Base-by-base conservation (phyloP, 768 basidiomycete genomes). In the Serendipita sp. region DNA sequence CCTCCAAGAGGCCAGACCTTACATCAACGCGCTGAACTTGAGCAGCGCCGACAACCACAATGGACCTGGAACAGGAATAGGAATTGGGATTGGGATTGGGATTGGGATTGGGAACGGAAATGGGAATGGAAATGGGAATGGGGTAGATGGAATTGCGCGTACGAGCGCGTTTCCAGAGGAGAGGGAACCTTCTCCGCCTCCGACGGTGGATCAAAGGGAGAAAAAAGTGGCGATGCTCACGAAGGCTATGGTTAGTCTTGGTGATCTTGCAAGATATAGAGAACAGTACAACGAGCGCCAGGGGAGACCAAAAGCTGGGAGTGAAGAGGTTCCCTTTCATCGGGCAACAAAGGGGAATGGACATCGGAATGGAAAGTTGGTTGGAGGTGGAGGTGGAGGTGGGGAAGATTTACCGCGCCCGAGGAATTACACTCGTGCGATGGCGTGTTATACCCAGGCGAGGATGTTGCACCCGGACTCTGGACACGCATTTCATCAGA, bases 401-500 rank as follows among this genome's bases (percentile, higher is more conserved):
- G 64, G 62, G 7, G 62, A 67, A 23, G 64, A 67, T 62, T 23
- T 79, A 38, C 78, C 82, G 30, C 81, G 84, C 35, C 78, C 81
- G 35, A 78, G 85, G 68, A 86, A 85, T 68, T 92, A 86, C 71
- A 79, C 83, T 51, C 85, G 81, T 70, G 89, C 91, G 1, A 82
- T 83, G 16, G 81, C 82, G 60, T 90, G 85, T 72, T 99, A 97
- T 73, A 85, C 89, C 56, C 87, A 90, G 67, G 94, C 96, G 1
- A 80, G 87, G 45, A 71, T 85, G 35, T 79, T 99, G 7, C 76
- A 89, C 3, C 95, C 96, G 0, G 79, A 86, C 64, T 90, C 95
- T 68, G 96, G 95, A 68, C 94, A 97, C 70, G 83, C 96, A 0
- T 95, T 88, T 18, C 95, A 98, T 72, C 96, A 98, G 73, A 83